A percentile compares a stretch with the other conserved stretches of the same genome.
phyloP scores from a whole-genome alignment of 495 filamentous ascomycete genomes.

The Penicillium soppii region DNA sequence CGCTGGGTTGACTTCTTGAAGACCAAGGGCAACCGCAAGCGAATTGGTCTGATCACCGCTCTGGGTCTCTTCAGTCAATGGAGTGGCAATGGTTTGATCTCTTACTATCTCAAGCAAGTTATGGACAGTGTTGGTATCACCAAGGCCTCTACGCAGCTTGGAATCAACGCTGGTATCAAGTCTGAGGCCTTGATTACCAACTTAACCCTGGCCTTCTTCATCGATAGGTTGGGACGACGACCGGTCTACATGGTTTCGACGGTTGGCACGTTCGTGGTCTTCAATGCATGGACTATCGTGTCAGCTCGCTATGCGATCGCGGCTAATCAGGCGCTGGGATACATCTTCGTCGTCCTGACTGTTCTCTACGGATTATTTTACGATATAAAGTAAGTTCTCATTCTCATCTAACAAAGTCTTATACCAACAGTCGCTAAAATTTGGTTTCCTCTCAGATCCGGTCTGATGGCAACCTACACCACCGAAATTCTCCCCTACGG shows the following conservation, averaged over 20 bases:
- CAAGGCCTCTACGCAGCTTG: slow-evolving; percentile 44
- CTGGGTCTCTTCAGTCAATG: slow-evolving; percentile 1
- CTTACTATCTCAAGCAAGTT: slow-evolving; percentile 48
- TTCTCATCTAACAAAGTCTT: neutral
- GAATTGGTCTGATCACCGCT: neutral
- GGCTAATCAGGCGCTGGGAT: slow-evolving; percentile 40
- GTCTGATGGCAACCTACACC: slow-evolving; percentile 62
- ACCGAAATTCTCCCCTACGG: slow-evolving; percentile 68
- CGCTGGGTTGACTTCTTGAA: slow-evolving; percentile 1
- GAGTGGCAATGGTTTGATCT: neutral
- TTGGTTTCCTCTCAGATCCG: slow-evolving; percentile 42
- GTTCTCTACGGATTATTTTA: slow-evolving; percentile 59
- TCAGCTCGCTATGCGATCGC: slow-evolving; percentile 52
- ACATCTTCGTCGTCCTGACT: slow-evolving; percentile 57
- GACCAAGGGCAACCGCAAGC: neutral
- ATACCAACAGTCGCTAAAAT: neutral
- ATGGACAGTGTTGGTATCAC: slow-evolving; percentile 57
- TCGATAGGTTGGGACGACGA: slow-evolving; percentile 60
- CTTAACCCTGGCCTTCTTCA: slow-evolving; percentile 54
- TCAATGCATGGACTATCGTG: slow-evolving; percentile 57
- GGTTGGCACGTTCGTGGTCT: slow-evolving; percentile 56
- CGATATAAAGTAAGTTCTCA: slow-evolving; percentile 36
- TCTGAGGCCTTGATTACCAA: slow-evolving; percentile 19
- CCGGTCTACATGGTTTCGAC: slow-evolving; percentile 57
- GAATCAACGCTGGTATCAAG: slow-evolving; percentile 29